Conservation (phyloP, 768 basidiomycete genomes). For the Cystofilobasidium bisporidii region DNA sequence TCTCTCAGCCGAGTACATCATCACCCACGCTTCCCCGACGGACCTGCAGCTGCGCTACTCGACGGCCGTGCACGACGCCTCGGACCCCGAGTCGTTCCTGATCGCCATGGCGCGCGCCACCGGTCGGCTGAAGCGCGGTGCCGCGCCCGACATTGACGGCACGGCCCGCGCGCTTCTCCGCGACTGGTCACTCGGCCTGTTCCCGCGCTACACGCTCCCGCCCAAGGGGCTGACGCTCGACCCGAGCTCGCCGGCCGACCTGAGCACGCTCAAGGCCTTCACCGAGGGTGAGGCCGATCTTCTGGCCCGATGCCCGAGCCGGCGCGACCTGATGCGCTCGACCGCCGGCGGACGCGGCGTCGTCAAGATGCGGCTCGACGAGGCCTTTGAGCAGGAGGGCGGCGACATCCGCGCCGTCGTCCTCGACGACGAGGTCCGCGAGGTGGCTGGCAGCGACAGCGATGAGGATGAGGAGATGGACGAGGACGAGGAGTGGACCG, state of each 20-base stretch:
- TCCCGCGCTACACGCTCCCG: conserved; percentile 63
- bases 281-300: conserved; percentile 49
- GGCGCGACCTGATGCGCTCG: conserved; percentile 52
- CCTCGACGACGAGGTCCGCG: conserved; percentile 36
- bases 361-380: conserved; percentile 48
- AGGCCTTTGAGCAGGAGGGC: conserved; percentile 28
- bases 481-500: conserved; percentile 39
- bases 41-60: conserved; percentile 85
- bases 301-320: conserved; percentile 46
- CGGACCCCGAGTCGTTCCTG: conserved; percentile 64
- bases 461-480: conserved; percentile 38
- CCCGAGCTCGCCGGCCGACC: conserved; percentile 21
- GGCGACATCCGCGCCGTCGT: conserved; percentile 45
- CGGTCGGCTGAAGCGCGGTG: conserved; percentile 70
- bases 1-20: conserved; percentile 55
- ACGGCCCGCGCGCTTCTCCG: conserved; percentile 71
- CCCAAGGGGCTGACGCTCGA: conserved; percentile 34
- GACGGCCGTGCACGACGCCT: conserved; percentile 64
- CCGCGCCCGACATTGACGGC: conserved; percentile 58
- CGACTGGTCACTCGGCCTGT: conserved; percentile 69
- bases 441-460: conserved; percentile 10
- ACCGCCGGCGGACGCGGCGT: conserved; percentile 44
- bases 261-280: conserved; percentile 41
- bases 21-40: conserved; percentile 58
- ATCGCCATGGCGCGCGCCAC: conserved; percentile 63